phyloP scores from a whole-genome alignment of 2,329 filamentous ascomycete species.

The Cladophialophora yegresii region DNA sequence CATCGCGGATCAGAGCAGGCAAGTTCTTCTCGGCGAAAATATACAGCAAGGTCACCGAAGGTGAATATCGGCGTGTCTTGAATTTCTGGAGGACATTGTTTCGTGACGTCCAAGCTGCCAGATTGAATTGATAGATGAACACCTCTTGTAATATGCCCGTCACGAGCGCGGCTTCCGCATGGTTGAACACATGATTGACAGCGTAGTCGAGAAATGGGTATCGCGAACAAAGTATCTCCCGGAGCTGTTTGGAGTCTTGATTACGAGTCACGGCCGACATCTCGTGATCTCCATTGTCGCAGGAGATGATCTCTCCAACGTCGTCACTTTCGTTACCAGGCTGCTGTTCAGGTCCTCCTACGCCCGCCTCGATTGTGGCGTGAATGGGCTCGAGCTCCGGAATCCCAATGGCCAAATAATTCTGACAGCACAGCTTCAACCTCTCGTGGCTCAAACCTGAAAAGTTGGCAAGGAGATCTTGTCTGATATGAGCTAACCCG shows the following conservation, averaged over 20 bases:
- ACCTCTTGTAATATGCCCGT: slow-evolving; percentile 26
- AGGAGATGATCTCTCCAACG: neutral
- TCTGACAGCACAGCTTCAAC: slow-evolving; percentile 50
- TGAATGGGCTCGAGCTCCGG: neutral
- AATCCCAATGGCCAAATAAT: slow-evolving; percentile 43
- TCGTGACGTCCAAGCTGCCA: slow-evolving; percentile 39
- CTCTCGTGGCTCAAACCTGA: slow-evolving; percentile 46
- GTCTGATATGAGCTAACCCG: slow-evolving; percentile 40
- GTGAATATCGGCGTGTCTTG: slow-evolving; percentile 37
- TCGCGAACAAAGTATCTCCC: slow-evolving; percentile 29
- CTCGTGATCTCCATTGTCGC: neutral
- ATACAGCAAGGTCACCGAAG: slow-evolving; percentile 35
- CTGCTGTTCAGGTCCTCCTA: neutral
- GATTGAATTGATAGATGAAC: slow-evolving; percentile 37
- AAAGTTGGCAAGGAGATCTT: slow-evolving; percentile 39
- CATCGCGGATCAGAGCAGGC: slow-evolving; percentile 37
- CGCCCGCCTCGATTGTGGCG: neutral
- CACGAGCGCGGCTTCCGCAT: slow-evolving; percentile 36
- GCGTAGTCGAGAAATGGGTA: slow-evolving; percentile 51
- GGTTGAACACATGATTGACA: slow-evolving; percentile 37
- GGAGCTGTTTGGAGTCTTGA: slow-evolving; percentile 9
- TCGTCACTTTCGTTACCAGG: neutral
- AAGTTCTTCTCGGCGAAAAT: slow-evolving; percentile 22
- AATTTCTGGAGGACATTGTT: slow-evolving; percentile 42
- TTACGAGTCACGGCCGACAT: neutral